Evolutionary conservation across 139 green algal genomes (phyloP), one percentile per base, ranked within the genome.

Genomic region (Picochlorum sp.): DNA sequence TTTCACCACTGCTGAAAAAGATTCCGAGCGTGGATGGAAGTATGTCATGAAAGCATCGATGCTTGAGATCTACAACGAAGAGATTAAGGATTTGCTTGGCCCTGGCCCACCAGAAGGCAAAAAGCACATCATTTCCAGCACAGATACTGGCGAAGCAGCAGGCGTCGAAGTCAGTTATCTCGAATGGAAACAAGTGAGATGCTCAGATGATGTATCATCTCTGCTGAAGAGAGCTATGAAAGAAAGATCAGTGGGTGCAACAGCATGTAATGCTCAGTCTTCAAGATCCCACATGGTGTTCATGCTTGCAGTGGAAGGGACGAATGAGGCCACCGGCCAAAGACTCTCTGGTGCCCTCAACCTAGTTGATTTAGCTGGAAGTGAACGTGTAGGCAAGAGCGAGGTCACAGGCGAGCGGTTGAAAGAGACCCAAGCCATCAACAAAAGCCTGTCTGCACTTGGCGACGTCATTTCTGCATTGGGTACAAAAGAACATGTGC

Each of bases 391-490:
- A 51, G 77, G 79, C 28, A 74, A 85, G 28, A 86, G 73, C 10
- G 54, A 74, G 38, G 91, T 80, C 13, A 76, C 87, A 64, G 90
- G 86, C 11, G 62, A 84, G 63, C 81, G 87, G 20, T 82, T 89
- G 66, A 91, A 90, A 64, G 92, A 98, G 82, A 88, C 91, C 32
- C 92, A 89, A 69, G 83, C 80, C 61, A 98, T 98, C 78, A 98
- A 98, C 82, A 90, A 93, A 76, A 84, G 65, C 10, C 81, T 98
- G 20, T 81, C 65, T 14, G 73, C 69, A 49, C 79, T 97, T 34
- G 89, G 88, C 0, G 89, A 96, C 61, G 89, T 98, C 1, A 95
- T 98, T 66, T 70, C 79, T 1, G 72, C 85, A 6, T 82, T 95
- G 5, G 72, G 73, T 2, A 56, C 75, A 62, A 91, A 91, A 71